These are phyloP conservation scores for Sedum album DNA, from an alignment of 164 flowering plant species.

Conservation along the genomic window DNA sequence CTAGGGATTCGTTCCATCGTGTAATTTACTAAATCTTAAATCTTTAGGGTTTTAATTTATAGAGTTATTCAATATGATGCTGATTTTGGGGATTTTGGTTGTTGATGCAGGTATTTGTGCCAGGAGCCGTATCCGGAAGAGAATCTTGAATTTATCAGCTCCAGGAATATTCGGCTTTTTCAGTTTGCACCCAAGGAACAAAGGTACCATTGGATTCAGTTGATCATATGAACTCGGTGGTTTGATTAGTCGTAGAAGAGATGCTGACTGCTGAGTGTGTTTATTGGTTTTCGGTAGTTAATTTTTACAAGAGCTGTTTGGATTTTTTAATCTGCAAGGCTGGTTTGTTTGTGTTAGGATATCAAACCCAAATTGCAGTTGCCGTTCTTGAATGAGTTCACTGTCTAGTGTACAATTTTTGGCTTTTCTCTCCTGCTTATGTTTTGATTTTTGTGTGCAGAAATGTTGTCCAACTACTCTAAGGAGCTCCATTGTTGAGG, in stretches of 20 bases:
- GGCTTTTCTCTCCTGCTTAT: neutral
- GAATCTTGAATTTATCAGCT: conserved; percentile 35
- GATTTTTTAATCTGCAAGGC: too few species aligned
- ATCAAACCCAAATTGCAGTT: too few species aligned
- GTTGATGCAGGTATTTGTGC: conserved; percentile 54
- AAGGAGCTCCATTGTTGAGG: conserved; percentile 42
- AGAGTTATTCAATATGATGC: neutral
- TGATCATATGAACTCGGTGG: too few species aligned
- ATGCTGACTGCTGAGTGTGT: neutral
- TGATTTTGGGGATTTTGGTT: neutral
- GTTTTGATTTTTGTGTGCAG: conserved; percentile 24
- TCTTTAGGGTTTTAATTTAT: neutral
- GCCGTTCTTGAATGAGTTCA: too few species aligned
- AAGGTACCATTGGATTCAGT: too few species aligned
- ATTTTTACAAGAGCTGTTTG: too few species aligned
- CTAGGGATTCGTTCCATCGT: conserved; percentile 53
- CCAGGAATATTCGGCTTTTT: conserved; percentile 40
- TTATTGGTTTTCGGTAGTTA: too few species aligned
- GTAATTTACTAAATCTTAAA: conserved; percentile 16
- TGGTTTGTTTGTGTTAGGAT: too few species aligned
- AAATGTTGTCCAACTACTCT: conserved; percentile 41
- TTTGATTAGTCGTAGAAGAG: too few species aligned
- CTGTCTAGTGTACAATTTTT: too few species aligned
- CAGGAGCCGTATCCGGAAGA: conserved; percentile 61
- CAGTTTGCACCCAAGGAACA: conserved; percentile 61